A percentile compares a stretch with the other conserved stretches of the same genome.
These are phyloP conservation scores for Xylaria scruposa DNA, from an alignment of 495 filamentous ascomycete species.

Conservation along the genomic window DNA sequence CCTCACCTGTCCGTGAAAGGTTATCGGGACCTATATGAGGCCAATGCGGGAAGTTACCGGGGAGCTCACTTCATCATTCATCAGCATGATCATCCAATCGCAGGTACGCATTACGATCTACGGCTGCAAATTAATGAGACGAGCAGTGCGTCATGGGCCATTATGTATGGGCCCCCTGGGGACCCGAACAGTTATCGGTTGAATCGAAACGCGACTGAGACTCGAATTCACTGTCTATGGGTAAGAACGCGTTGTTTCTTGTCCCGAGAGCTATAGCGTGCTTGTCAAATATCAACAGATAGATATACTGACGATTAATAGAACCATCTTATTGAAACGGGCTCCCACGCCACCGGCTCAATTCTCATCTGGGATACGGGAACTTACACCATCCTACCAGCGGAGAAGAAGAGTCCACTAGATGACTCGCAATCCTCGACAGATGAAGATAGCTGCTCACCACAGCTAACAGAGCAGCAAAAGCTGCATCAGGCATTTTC, in stretches of 20 bases:
- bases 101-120: slow-evolving; percentile 69
- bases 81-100: slow-evolving; percentile 73
- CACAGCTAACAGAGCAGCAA: slow-evolving; percentile 53
- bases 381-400: slow-evolving; percentile 63
- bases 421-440: slow-evolving; percentile 46
- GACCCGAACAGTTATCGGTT: slow-evolving; percentile 64
- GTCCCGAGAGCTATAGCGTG: neutral
- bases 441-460: slow-evolving; percentile 50
- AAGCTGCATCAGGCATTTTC: slow-evolving; percentile 63
- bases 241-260: slow-evolving; percentile 44
- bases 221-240: slow-evolving; percentile 70
- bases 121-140: slow-evolving; percentile 69
- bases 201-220: slow-evolving; percentile 71
- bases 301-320: slow-evolving; percentile 34
- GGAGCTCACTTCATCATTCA: slow-evolving; percentile 71
- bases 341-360: slow-evolving; percentile 63
- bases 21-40: slow-evolving; percentile 61
- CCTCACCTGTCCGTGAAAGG: slow-evolving; percentile 52
- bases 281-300: neutral
- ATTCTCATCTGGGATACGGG: slow-evolving; percentile 76
- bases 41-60: slow-evolving; percentile 49
- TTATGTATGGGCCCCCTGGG: slow-evolving; percentile 72
- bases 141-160: slow-evolving; percentile 67
- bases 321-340: slow-evolving; percentile 74
- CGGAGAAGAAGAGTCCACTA: slow-evolving; percentile 27